Evolutionary conservation across 2,329 filamentous ascomycete species (phyloP).

Genomic region (Chaetothyriales sp.): DNA sequence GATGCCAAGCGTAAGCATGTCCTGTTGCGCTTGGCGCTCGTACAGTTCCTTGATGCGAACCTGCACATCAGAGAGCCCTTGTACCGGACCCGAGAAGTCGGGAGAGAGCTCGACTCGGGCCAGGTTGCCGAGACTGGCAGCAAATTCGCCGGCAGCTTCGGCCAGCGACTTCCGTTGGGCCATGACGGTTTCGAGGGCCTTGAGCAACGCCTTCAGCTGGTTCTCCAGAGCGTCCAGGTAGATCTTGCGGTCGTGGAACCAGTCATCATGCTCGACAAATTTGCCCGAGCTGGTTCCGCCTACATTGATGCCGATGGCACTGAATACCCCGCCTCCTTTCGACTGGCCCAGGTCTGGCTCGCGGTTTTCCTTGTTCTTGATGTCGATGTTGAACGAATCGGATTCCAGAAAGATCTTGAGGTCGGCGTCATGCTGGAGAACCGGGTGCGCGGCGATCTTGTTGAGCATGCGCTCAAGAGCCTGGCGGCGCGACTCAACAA

Average conservation of each 20-base stretch:
- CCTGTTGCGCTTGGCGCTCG: slow-evolving; percentile 90
- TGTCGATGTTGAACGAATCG: slow-evolving; percentile 85
- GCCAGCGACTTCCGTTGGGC: slow-evolving; percentile 82
- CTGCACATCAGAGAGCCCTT: slow-evolving; percentile 83
- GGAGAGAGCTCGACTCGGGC: slow-evolving; percentile 87
- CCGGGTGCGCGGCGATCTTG: slow-evolving; percentile 78
- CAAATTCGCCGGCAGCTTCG: slow-evolving; percentile 87
- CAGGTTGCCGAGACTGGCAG: slow-evolving; percentile 77
- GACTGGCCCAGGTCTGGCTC: slow-evolving; percentile 75
- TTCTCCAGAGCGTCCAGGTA: slow-evolving; percentile 89
- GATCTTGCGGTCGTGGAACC: slow-evolving; percentile 93
- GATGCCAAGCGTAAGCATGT: slow-evolving; percentile 88
- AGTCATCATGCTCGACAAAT: slow-evolving; percentile 97
- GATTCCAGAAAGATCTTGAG: slow-evolving; percentile 95
- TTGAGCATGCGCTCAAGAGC: slow-evolving; percentile 96
- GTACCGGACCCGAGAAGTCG: slow-evolving; percentile 71
- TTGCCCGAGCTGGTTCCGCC: slow-evolving; percentile 57
- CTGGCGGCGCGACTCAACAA: slow-evolving; percentile 80
- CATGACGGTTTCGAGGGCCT: slow-evolving; percentile 87
- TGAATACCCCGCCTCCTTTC: slow-evolving; percentile 64
- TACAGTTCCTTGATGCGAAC: slow-evolving; percentile 89
- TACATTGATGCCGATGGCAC: slow-evolving; percentile 64
- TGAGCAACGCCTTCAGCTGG: slow-evolving; percentile 77
- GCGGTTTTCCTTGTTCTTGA: slow-evolving; percentile 93
- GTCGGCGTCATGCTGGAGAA: slow-evolving; percentile 82